Conservation (phyloP, 768 basidiomycete species). For the Suillus paluster region DNA sequence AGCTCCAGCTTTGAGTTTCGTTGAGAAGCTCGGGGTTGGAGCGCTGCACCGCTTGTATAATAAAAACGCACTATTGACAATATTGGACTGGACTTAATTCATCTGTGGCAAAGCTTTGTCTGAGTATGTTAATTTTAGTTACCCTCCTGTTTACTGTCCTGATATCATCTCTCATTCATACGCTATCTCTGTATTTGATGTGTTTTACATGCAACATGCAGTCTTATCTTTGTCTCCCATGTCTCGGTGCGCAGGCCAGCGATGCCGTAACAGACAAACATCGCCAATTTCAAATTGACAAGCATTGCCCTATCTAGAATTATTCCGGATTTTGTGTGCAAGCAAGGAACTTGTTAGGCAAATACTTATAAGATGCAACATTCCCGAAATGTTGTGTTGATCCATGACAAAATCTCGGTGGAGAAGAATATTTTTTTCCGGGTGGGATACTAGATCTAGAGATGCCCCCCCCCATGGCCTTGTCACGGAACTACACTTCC, state of each 20-base stretch:
- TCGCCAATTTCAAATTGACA: neutral
- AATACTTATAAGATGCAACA: too few species aligned
- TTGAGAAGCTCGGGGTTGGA: constrained; percentile 39
- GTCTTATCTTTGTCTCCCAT: neutral
- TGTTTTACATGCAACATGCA: constrained; percentile 1
- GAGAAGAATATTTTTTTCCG: neutral
- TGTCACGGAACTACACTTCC: neutral
- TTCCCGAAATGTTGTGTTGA: too few species aligned
- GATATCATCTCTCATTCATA: constrained; percentile 9
- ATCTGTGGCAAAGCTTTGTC: neutral
- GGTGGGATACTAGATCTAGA: neutral
- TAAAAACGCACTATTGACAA: constrained; percentile 8
- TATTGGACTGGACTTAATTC: constrained; percentile 9
- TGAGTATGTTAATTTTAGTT: constrained; percentile 11
- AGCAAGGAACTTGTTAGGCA: neutral
- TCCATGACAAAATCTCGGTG: too few species aligned
- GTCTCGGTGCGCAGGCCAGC: neutral
- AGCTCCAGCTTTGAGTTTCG: constrained; percentile 89
- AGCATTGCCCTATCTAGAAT: neutral
- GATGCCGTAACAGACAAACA: too few species aligned
- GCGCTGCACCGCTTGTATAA: constrained; percentile 2
- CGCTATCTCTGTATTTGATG: constrained; percentile 2
- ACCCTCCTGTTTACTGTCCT: constrained; percentile 2
- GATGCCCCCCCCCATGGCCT: neutral
- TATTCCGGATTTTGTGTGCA: neutral